Percentiles rank a stretch among this genome's conserved stretches.
Evolutionary conservation across 441 rosid genomes (phyloP).

Genomic region (Jatropha multifida): DNA sequence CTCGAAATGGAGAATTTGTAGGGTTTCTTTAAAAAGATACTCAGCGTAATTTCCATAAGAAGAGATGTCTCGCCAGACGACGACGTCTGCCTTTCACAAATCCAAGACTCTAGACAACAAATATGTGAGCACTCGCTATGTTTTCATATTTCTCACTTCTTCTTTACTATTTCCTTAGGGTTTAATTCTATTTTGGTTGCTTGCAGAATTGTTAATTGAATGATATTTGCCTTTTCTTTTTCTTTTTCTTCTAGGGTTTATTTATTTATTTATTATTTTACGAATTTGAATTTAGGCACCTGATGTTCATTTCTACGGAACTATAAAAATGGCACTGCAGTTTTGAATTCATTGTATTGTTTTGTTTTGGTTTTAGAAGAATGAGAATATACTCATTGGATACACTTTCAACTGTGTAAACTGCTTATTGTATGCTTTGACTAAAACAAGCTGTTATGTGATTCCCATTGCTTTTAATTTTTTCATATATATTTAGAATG

Average conservation of each 20-base stretch:
- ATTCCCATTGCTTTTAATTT: not conserved
- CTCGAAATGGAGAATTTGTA: constrained; percentile 13
- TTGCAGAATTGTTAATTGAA: not conserved
- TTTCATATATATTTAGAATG: not conserved
- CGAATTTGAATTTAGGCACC: not conserved
- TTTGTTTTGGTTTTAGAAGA: not conserved
- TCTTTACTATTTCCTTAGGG: not conserved
- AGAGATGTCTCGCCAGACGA: constrained; percentile 77
- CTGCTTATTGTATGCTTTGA: not conserved
- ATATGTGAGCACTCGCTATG: constrained; percentile 54
- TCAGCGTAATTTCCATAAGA: constrained; percentile 8
- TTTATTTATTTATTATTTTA: too few species aligned
- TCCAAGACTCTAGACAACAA: constrained; percentile 98
- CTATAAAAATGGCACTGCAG: not conserved
- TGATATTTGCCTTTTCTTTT: not conserved
- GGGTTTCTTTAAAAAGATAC: constrained; percentile 1
- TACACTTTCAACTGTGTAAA: not conserved
- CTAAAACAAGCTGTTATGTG: not conserved
- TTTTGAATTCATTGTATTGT: constrained; percentile 1
- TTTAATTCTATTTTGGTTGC: not conserved
- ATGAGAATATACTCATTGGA: not conserved
- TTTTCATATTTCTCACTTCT: not conserved
- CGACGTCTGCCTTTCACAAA: constrained; percentile 76
- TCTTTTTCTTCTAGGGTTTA: too few species aligned
- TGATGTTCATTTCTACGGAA: not conserved